These are phyloP conservation scores for Heteromeles arbutifolia DNA, from an alignment of 306 rosid species.

Conservation along the genomic window DNA sequence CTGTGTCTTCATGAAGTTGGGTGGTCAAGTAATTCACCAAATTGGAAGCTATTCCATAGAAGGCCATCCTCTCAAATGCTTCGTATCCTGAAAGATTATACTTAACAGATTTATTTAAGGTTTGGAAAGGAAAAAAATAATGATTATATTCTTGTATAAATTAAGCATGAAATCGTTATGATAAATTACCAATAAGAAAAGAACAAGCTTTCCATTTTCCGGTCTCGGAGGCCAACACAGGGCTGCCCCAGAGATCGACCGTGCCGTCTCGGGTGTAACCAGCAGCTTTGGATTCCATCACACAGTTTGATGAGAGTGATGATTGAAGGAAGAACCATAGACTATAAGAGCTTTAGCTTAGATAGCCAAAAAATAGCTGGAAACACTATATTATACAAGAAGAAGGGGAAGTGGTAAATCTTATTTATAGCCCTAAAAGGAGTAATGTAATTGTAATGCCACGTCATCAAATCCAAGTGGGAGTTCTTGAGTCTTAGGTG, in stretches of 20 bases:
- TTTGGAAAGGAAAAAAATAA: neutral
- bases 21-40: conserved; percentile 78
- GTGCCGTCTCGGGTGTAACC: conserved; percentile 69
- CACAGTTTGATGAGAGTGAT: neutral
- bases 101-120: neutral
- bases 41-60: conserved; percentile 89
- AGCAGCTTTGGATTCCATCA: conserved; percentile 53
- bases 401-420: neutral
- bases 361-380: neutral
- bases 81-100: conserved; percentile 62
- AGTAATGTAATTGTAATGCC: neutral
- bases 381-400: neutral
- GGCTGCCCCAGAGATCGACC: conserved; percentile 71
- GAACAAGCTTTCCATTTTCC: conserved; percentile 99
- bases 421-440: neutral
- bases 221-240: conserved; percentile 68
- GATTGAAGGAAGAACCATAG: neutral
- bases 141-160: neutral
- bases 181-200: conserved; percentile 70
- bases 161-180: neutral
- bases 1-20: conserved; percentile 86
- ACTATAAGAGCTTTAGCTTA: neutral
- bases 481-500: neutral
- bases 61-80: conserved; percentile 99
- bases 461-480: neutral